Conservation (phyloP, 73 alveolate species). For the Uronychia binucleata region DNA sequence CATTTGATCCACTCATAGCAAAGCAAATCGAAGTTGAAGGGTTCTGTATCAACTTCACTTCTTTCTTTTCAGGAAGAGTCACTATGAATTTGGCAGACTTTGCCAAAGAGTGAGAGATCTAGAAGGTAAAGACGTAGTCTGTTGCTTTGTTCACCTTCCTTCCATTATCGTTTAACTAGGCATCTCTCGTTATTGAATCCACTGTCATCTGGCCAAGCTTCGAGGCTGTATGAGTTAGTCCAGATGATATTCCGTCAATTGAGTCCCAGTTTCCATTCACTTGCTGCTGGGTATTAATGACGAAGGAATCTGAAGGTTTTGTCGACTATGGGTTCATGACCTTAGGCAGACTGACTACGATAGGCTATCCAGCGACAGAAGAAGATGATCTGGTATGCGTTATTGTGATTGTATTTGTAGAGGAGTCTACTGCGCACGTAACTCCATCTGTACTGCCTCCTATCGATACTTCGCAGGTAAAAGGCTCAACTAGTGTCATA, state of each 20-base stretch:
- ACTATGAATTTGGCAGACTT: constrained; percentile 4
- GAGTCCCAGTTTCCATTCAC: constrained; percentile 10
- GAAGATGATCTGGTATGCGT: constrained; percentile 16
- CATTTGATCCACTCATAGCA: constrained; percentile 9
- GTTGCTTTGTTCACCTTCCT: constrained; percentile 15
- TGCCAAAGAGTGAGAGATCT: constrained; percentile 3
- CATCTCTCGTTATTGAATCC: constrained; percentile 12
- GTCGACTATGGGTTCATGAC: constrained; percentile 43
- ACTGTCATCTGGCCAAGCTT: constrained; percentile 12
- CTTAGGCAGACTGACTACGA: constrained; percentile 17
- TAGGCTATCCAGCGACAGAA: constrained; percentile 13
- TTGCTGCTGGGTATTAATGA: constrained; percentile 16
- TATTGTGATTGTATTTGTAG: constrained; percentile 8
- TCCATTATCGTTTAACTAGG: constrained; percentile 13
- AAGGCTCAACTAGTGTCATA: constrained; percentile 25
- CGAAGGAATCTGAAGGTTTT: constrained; percentile 27
- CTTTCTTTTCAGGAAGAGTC: constrained; percentile 19
- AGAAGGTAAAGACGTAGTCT: not conserved
- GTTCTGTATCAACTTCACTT: constrained; percentile 2
- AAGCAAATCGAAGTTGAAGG: not conserved
- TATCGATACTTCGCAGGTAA: constrained; percentile 27
- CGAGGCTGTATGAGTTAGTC: constrained; percentile 18
- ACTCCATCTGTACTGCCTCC: constrained; percentile 5
- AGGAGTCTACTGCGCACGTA: constrained; percentile 17
- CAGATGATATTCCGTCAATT: constrained; percentile 31